phyloP scores from a whole-genome alignment of 2,329 filamentous ascomycete genomes.

The Penicillium sp. region DNA sequence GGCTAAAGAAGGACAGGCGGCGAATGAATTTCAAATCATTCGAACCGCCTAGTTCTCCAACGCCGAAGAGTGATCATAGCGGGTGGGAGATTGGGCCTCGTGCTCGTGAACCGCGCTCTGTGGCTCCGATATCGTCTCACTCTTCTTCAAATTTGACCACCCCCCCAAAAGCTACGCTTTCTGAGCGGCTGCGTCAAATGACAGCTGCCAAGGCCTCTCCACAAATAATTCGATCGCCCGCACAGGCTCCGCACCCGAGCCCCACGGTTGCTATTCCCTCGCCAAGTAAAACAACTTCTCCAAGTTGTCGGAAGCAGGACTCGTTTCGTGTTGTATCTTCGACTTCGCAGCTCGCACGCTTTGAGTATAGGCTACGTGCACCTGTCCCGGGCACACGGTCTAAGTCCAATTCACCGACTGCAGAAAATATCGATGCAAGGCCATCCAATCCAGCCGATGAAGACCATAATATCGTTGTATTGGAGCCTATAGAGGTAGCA shows the following conservation, averaged over 20 bases:
- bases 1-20: slow-evolving; percentile 33
- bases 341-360: slow-evolving; percentile 40
- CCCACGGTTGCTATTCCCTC: not conserved
- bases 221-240: not conserved
- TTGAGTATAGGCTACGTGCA: slow-evolving; percentile 36
- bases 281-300: not conserved
- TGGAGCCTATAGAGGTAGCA: not conserved
- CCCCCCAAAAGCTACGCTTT: not conserved
- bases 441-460: not conserved
- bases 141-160: not conserved
- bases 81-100: slow-evolving; percentile 14
- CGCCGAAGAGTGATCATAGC: slow-evolving; percentile 25
- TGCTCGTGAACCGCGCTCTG: not conserved
- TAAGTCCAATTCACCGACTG: slow-evolving; percentile 6
- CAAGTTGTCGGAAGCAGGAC: slow-evolving; percentile 1
- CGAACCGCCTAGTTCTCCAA: slow-evolving; percentile 40
- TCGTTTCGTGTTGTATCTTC: slow-evolving; percentile 35
- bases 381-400: slow-evolving; percentile 5
- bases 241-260: not conserved
- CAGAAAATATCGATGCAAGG: not conserved
- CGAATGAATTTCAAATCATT: slow-evolving; percentile 30
- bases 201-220: not conserved
- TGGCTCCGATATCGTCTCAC: not conserved
- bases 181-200: not conserved
- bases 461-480: not conserved